Conservation (phyloP, 2,329 filamentous ascomycete species). For the Fusarium virguliforme region DNA sequence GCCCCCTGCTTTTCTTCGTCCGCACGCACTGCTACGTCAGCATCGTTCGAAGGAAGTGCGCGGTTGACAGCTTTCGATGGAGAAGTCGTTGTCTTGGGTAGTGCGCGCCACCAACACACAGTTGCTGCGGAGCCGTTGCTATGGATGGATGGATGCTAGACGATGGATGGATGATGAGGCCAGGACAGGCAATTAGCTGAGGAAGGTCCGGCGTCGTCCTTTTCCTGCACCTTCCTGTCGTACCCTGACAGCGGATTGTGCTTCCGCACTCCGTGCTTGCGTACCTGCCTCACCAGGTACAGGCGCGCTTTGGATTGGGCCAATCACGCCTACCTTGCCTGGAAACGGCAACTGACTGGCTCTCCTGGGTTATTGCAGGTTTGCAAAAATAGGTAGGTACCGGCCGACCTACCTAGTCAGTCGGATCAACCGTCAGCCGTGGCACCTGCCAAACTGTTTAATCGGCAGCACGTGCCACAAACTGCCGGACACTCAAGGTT, state of each 20-base stretch:
- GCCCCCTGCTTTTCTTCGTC: conserved; percentile 16
- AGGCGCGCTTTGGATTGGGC: conserved; percentile 4
- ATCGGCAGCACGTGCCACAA: conserved; percentile 24
- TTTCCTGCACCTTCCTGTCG: conserved; percentile 9
- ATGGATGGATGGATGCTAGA: conserved; percentile 13
- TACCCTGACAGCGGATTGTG: conserved; percentile 19
- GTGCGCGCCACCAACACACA: conserved; percentile 36
- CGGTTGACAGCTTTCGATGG: conserved; percentile 16
- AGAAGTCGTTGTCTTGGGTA: conserved; percentile 34
- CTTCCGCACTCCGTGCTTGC: conserved; percentile 15
- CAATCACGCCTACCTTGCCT: conserved; percentile 12
- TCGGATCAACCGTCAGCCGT: conserved; percentile 19
- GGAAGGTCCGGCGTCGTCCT: conserved; percentile 12
- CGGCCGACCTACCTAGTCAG: not conserved
- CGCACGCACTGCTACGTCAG: conserved; percentile 26
- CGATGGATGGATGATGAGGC: conserved; percentile 4
- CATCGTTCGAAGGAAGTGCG: conserved; percentile 26
- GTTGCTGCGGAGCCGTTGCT: conserved; percentile 9
- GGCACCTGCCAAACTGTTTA: conserved; percentile 21
- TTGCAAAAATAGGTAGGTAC: conserved; percentile 7
- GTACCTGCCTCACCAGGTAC: conserved; percentile 22
- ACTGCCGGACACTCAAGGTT: conserved; percentile 12
- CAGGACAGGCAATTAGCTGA: conserved; percentile 13
- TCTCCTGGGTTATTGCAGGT: conserved; percentile 5
- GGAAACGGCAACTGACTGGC: not conserved